Evolutionary conservation across 179 eudicot species (phyloP).

Genomic region (Silene noctiflora): DNA sequence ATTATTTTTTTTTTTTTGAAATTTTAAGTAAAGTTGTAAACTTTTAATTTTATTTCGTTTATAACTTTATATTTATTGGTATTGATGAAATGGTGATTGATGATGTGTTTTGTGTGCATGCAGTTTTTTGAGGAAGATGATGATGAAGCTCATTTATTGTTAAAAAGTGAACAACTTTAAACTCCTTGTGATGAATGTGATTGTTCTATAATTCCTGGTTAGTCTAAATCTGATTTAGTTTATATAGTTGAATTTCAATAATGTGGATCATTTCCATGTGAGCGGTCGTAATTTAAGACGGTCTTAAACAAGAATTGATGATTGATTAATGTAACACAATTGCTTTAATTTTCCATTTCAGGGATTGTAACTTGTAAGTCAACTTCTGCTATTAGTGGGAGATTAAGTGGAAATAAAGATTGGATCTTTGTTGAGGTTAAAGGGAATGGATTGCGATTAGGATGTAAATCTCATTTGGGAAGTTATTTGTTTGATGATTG

Average conservation of each 20-base stretch:
- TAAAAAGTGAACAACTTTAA: background rate
- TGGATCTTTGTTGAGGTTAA: background rate
- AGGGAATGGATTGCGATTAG: constrained; percentile 18
- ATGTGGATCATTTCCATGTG: constrained; percentile 7
- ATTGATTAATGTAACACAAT: constrained; percentile 9
- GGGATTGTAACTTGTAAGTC: constrained; percentile 14
- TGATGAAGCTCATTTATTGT: constrained; percentile 35
- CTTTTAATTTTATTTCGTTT: background rate
- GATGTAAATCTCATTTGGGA: constrained; percentile 9
- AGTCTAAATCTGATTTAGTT: background rate
- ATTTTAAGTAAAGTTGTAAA: background rate
- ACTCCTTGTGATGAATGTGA: constrained; percentile 5
- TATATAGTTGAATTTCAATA: too few relatives aligned
- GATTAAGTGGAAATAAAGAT: too few relatives aligned
- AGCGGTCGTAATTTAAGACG: too few relatives aligned
- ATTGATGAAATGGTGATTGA: background rate
- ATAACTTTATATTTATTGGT: background rate
- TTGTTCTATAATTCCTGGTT: background rate
- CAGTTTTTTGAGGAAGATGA: constrained; percentile 23
- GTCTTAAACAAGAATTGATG: background rate
- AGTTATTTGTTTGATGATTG: constrained; percentile 16
- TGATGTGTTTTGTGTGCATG: constrained; percentile 27
- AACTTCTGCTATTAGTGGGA: background rate
- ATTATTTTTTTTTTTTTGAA: background rate
- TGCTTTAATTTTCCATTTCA: constrained; percentile 19